phyloP scores from a whole-genome alignment of 208 protist species.

The Leishmania arabica region DNA sequence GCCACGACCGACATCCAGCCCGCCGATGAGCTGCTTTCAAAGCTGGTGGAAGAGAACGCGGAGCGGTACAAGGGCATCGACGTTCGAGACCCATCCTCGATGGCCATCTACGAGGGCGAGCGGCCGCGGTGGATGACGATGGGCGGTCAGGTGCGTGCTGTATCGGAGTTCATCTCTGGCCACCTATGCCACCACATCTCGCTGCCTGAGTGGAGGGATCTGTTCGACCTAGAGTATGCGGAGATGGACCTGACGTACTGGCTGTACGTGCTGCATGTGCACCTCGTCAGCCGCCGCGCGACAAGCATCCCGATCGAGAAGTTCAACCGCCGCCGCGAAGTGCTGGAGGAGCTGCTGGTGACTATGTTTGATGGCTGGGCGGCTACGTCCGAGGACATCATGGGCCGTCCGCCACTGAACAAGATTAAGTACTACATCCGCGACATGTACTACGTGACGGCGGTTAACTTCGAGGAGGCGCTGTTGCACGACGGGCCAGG shows the following conservation, averaged over 20 bases:
- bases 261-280: slow-evolving; percentile 89
- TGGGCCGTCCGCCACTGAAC: slow-evolving; percentile 85
- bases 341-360: slow-evolving; percentile 85
- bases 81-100: slow-evolving; percentile 78
- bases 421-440: slow-evolving; percentile 89
- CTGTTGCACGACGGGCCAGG: slow-evolving; percentile 81
- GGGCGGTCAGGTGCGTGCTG: slow-evolving; percentile 79
- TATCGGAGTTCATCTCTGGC: slow-evolving; percentile 89
- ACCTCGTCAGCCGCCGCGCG: slow-evolving; percentile 82
- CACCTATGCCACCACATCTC: slow-evolving; percentile 90
- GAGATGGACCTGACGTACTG: slow-evolving; percentile 92
- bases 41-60: slow-evolving; percentile 68
- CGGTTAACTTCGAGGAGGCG: slow-evolving; percentile 90
- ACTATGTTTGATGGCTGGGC: slow-evolving; percentile 91
- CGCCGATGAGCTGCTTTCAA: slow-evolving; percentile 61
- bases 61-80: slow-evolving; percentile 82
- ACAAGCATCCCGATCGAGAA: slow-evolving; percentile 86
- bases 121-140: slow-evolving; percentile 84
- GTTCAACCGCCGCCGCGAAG: slow-evolving; percentile 87
- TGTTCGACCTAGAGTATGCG: slow-evolving; percentile 90
- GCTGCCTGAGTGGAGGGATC: slow-evolving; percentile 71
- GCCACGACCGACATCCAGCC: slow-evolving; percentile 78
- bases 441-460: slow-evolving; percentile 93
- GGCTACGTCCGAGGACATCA: slow-evolving; percentile 83
- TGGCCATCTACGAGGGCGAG: slow-evolving; percentile 85